Evolutionary conservation across 148 eudicot species (phyloP).

Genomic region (Talinum fruticosum): DNA sequence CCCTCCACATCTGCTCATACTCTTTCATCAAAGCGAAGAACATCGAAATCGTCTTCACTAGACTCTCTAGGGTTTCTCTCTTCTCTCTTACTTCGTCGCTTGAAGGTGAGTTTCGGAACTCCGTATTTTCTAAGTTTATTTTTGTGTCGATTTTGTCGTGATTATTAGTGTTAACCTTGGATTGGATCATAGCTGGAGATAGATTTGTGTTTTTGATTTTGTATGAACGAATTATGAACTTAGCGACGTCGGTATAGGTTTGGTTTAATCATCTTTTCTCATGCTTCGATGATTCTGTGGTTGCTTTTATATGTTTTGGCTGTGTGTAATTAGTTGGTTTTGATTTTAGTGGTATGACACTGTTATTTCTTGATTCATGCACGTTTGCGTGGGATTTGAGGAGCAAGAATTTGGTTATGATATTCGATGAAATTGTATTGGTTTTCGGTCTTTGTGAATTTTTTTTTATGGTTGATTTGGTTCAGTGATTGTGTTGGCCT

Average conservation of each 20-base stretch:
- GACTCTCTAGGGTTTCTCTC: background rate
- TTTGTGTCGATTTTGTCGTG: too few relatives aligned
- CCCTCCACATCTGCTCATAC: background rate
- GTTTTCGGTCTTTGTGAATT: too few relatives aligned
- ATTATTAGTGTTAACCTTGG: background rate
- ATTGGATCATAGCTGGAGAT: background rate
- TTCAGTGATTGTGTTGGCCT: too few relatives aligned
- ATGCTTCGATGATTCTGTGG: background rate
- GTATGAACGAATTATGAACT: too few relatives aligned
- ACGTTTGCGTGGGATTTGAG: background rate
- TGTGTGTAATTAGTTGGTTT: background rate
- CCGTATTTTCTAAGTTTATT: too few relatives aligned
- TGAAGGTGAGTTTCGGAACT: background rate
- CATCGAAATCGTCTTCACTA: background rate
- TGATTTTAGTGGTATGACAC: background rate
- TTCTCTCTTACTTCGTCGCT: background rate
- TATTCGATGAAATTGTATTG: too few relatives aligned
- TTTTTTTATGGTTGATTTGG: too few relatives aligned
- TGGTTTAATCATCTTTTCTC: too few relatives aligned
- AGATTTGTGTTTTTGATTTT: too few relatives aligned
- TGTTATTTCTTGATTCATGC: too few relatives aligned
- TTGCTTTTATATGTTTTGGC: background rate
- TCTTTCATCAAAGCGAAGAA: background rate
- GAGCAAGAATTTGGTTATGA: too few relatives aligned
- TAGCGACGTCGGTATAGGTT: too few relatives aligned